A percentile compares a stretch with the other conserved stretches of the same genome.
Evolutionary conservation across 768 basidiomycete species (phyloP).

Genomic region (Mycena maculata): DNA sequence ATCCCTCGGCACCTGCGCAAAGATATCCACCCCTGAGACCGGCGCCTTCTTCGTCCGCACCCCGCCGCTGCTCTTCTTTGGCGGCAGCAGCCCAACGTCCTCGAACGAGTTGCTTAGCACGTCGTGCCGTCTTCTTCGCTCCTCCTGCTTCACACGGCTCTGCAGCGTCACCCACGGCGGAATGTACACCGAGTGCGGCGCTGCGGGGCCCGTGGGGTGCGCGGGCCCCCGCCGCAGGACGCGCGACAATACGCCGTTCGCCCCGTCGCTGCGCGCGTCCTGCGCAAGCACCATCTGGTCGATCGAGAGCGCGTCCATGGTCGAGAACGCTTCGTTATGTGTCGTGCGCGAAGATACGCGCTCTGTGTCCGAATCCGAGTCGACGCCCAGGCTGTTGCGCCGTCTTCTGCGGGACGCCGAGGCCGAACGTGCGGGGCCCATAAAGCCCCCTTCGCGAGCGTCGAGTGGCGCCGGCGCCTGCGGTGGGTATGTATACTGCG

Average conservation of each 20-base stretch:
- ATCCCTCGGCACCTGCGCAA: slow-evolving; percentile 73
- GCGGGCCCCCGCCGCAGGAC: slow-evolving; percentile 19
- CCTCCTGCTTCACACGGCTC: slow-evolving; percentile 73
- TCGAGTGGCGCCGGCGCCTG: slow-evolving; percentile 13
- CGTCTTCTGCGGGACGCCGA: slow-evolving; percentile 40
- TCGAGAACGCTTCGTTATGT: slow-evolving; percentile 71
- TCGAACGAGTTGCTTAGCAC: slow-evolving; percentile 82
- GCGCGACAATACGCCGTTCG: slow-evolving; percentile 30
- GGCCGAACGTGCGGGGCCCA: slow-evolving; percentile 9
- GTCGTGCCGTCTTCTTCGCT: slow-evolving; percentile 73
- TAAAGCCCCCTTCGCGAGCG: slow-evolving; percentile 3
- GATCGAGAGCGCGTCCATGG: slow-evolving; percentile 65
- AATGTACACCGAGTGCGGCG: slow-evolving; percentile 40
- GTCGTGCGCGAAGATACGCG: slow-evolving; percentile 60
- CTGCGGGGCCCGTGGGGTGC: slow-evolving; percentile 8
- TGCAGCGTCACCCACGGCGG: slow-evolving; percentile 76
- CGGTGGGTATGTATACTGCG: slow-evolving; percentile 21
- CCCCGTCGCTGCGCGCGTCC: slow-evolving; percentile 29
- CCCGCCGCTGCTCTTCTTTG: slow-evolving; percentile 49
- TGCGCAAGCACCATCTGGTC: slow-evolving; percentile 55
- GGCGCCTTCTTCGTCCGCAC: slow-evolving; percentile 33
- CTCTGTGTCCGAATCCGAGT: slow-evolving; percentile 35
- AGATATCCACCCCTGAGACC: slow-evolving; percentile 52
- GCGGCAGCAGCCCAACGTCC: slow-evolving; percentile 81
- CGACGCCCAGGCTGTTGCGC: slow-evolving; percentile 48